These are phyloP conservation scores for Microbotryum lychnidis-dioicae DNA, from an alignment of 1,284 basidiomycete species.

Conservation along the genomic window DNA sequence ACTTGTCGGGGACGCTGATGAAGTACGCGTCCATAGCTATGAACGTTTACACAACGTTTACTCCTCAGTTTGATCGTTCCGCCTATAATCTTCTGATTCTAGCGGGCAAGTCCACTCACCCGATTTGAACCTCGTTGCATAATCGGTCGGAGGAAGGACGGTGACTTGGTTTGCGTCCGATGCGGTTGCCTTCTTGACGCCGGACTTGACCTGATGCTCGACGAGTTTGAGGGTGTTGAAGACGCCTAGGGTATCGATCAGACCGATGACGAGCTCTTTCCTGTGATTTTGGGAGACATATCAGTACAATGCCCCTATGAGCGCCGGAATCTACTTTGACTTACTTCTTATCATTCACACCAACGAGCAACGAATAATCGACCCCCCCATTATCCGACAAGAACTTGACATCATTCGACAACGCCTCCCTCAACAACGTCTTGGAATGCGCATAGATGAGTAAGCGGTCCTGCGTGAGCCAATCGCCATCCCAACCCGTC, in stretches of 20 bases:
- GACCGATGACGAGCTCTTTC: constrained; percentile 62
- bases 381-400: constrained; percentile 91
- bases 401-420: constrained; percentile 80
- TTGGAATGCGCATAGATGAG: constrained; percentile 69
- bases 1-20: constrained; percentile 19
- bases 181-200: constrained; percentile 4
- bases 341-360: constrained; percentile 62
- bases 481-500: constrained; percentile 77
- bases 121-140: constrained; percentile 14
- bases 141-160: constrained; percentile 16
- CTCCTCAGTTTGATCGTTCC: too few relatives aligned
- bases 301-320: too few relatives aligned
- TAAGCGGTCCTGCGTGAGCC: constrained; percentile 35
- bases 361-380: constrained; percentile 95
- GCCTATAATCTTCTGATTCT: too few relatives aligned
- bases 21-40: constrained; percentile 17
- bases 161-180: constrained; percentile 12
- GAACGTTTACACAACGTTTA: too few relatives aligned
- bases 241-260: constrained; percentile 52
- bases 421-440: constrained; percentile 79
- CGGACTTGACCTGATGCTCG: constrained; percentile 17
- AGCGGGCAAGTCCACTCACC: neutral
- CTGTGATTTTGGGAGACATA: neutral
- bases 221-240: constrained; percentile 17
- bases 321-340: neutral